Conservation (phyloP, 176 grass and related monocot genomes). For the Avena sativa region DNA sequence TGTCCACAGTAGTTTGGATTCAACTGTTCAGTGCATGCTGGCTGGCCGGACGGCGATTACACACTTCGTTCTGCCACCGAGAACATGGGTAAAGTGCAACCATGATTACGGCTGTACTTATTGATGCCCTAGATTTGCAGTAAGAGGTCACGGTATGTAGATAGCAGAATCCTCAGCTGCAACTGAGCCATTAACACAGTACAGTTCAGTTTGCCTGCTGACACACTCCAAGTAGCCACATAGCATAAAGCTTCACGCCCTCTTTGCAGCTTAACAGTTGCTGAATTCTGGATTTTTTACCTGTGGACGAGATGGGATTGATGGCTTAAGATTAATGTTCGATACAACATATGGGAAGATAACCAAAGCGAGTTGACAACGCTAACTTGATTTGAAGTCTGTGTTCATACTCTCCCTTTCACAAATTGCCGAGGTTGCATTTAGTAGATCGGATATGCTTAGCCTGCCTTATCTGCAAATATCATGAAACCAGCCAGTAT, state of each 20-base stretch:
- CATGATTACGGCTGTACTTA: not conserved
- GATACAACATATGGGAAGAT: not conserved
- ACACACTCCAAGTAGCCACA: not conserved
- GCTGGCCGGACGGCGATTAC: not conserved
- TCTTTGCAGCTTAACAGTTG: not conserved
- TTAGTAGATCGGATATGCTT: not conserved
- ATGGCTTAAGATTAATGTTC: not conserved
- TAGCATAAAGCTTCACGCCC: not conserved
- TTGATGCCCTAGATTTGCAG: not conserved
- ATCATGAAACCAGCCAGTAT: slow-evolving; percentile 12
- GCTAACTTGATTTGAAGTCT: not conserved
- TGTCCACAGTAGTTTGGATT: not conserved
- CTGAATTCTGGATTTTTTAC: not conserved
- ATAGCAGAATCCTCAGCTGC: slow-evolving; percentile 7
- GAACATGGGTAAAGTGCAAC: not conserved
- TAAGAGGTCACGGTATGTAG: not conserved
- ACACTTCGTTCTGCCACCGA: not conserved
- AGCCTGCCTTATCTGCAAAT: not conserved
- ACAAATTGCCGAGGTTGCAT: not conserved
- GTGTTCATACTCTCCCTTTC: not conserved
- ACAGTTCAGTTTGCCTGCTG: not conserved
- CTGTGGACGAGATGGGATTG: not conserved
- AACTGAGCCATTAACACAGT: not conserved
- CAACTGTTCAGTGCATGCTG: not conserved
- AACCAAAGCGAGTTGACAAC: not conserved